These are phyloP conservation scores for Pelargonium nanum DNA, from an alignment of 345 rosid genomes.

Conservation along the genomic window DNA sequence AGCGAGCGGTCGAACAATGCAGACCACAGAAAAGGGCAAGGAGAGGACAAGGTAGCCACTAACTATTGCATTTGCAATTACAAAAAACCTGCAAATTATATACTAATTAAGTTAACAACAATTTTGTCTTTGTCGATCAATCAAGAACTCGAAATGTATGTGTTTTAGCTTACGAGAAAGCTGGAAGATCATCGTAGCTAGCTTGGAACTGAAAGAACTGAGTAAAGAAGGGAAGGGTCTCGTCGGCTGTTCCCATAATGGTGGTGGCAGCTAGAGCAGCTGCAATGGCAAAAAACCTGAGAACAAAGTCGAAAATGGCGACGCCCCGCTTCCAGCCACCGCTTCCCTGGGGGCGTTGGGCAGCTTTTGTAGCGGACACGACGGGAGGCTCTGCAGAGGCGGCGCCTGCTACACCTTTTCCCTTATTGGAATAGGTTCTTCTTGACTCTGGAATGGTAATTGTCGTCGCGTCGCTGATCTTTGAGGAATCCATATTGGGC, in stretches of 20 bases:
- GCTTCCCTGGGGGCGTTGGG: neutral
- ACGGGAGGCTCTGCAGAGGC: too few relatives aligned
- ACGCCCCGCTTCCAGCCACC: slow-evolving; percentile 31
- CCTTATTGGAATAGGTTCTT: neutral
- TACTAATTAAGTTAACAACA: neutral
- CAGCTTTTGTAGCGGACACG: neutral
- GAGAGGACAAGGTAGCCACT: slow-evolving; percentile 46
- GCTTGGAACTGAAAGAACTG: slow-evolving; percentile 61
- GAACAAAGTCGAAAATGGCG: slow-evolving; percentile 36
- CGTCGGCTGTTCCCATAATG: slow-evolving; percentile 28
- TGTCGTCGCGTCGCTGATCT: neutral
- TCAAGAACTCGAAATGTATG: too few relatives aligned
- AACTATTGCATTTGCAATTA: slow-evolving; percentile 24
- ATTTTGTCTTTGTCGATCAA: too few relatives aligned
- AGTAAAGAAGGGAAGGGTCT: slow-evolving; percentile 54
- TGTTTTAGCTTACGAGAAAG: too few relatives aligned
- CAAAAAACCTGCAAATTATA: slow-evolving; percentile 28
- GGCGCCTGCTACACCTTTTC: slow-evolving; percentile 18
- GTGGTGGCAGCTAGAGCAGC: slow-evolving; percentile 34
- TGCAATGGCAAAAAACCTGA: slow-evolving; percentile 28
- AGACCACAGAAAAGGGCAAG: slow-evolving; percentile 42
- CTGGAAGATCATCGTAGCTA: slow-evolving; percentile 30
- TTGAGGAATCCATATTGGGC: neutral
- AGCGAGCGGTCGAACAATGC: slow-evolving; percentile 36
- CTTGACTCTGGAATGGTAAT: neutral